A percentile compares a stretch with the other conserved stretches of the same genome.
Conservation (phyloP, 352 stramenopile species). For the Elongisporangium senticosum region DNA sequence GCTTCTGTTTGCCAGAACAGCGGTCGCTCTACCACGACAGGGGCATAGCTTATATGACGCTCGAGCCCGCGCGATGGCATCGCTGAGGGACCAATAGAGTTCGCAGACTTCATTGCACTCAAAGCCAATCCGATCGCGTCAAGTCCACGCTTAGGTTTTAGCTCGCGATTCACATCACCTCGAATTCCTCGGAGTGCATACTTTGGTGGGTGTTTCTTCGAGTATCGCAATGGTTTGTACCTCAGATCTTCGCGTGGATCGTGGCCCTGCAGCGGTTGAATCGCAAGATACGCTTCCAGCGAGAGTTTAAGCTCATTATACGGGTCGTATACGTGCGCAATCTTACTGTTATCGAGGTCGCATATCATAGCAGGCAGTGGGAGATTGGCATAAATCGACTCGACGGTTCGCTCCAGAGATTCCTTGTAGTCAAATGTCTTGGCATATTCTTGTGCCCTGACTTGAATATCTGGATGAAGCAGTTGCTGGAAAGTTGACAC, state of each 20-base stretch:
- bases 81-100: slow-evolving; percentile 20
- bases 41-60: neutral
- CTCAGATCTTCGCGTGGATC: slow-evolving; percentile 19
- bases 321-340: slow-evolving; percentile 22
- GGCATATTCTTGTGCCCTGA: slow-evolving; percentile 31
- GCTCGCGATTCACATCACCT: slow-evolving; percentile 11
- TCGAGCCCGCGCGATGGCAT: slow-evolving; percentile 35
- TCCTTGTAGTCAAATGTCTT: slow-evolving; percentile 46
- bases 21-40: neutral
- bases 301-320: slow-evolving; percentile 32
- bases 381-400: slow-evolving; percentile 31
- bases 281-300: slow-evolving; percentile 32
- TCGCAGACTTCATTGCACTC: slow-evolving; percentile 28
- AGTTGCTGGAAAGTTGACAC: slow-evolving; percentile 53
- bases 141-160: slow-evolving; percentile 15
- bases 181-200: slow-evolving; percentile 19
- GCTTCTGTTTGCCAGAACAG: neutral
- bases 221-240: slow-evolving; percentile 29
- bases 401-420: slow-evolving; percentile 52
- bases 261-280: slow-evolving; percentile 22
- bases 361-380: slow-evolving; percentile 30
- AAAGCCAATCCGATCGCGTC: slow-evolving; percentile 18
- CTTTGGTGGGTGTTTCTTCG: slow-evolving; percentile 20
- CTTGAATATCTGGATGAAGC: slow-evolving; percentile 24
- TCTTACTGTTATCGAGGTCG: slow-evolving; percentile 26